Percentiles rank a stretch among this genome's conserved stretches.
Conservation (phyloP, 805 yeast genomes). For the Candida boidinii region DNA sequence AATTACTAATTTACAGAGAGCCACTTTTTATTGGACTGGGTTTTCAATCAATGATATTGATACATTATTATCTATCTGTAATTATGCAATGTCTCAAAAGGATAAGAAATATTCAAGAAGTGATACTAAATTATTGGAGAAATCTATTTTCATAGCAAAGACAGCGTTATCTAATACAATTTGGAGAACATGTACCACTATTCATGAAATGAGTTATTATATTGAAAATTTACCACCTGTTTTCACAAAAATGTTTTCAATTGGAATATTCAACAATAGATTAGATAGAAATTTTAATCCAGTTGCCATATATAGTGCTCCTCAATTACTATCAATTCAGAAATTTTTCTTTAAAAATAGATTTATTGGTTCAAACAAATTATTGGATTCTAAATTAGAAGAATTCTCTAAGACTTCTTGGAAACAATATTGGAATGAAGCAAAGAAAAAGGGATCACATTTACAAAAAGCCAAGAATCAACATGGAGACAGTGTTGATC, state of each 20-base stretch:
- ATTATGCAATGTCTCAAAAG: conserved; percentile 29
- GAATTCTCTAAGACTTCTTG: conserved; percentile 38
- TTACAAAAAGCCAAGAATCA: conserved; percentile 28
- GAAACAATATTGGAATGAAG: conserved; percentile 40
- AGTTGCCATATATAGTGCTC: conserved; percentile 47
- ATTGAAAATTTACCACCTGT: conserved; percentile 34
- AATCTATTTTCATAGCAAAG: conserved; percentile 36
- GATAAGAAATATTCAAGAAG: conserved; percentile 22
- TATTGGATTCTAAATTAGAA: conserved; percentile 23
- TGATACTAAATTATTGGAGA: conserved; percentile 35
- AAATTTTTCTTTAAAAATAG: conserved; percentile 46
- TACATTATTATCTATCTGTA: conserved; percentile 40
- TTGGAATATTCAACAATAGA: conserved; percentile 28
- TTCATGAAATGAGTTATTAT: conserved; percentile 62
- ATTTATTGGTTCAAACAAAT: conserved; percentile 25
- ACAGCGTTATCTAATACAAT: conserved; percentile 40
- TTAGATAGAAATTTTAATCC: conserved; percentile 43
- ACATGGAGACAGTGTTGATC: conserved; percentile 25
- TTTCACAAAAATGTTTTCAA: conserved; percentile 33
- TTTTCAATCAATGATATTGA: conserved; percentile 52
- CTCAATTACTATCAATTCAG: conserved; percentile 45
- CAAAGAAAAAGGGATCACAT: conserved; percentile 2
- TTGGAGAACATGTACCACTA: conserved; percentile 49
- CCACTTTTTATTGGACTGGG: conserved; percentile 73
- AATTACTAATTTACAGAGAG: conserved; percentile 53